Conservation (phyloP, 768 basidiomycete genomes). For the Boletales sp. region DNA sequence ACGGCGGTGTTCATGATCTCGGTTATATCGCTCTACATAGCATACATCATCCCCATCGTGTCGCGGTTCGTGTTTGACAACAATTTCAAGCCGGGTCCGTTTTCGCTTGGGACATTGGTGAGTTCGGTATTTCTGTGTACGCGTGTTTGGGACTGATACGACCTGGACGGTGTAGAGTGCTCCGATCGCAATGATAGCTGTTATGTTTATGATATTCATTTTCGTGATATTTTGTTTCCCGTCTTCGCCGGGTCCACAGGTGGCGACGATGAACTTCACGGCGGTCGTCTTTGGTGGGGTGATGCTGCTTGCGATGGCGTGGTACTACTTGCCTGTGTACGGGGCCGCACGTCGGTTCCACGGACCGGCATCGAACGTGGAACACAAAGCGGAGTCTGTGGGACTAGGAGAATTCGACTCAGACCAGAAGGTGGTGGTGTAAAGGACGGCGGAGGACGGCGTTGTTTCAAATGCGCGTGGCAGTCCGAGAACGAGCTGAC, state of each 20-base stretch:
- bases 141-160: neutral
- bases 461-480: neutral
- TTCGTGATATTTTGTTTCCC: conserved; percentile 61
- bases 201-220: conserved; percentile 65
- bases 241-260: conserved; percentile 39
- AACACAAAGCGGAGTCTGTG: neutral
- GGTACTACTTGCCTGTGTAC: conserved; percentile 69
- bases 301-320: conserved; percentile 50
- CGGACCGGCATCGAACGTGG: conserved; percentile 53
- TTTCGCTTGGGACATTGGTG: conserved; percentile 40
- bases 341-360: conserved; percentile 69
- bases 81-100: conserved; percentile 43
- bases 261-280: conserved; percentile 64
- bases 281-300: conserved; percentile 61
- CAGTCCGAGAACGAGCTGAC: too few relatives aligned
- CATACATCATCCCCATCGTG: conserved; percentile 43
- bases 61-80: conserved; percentile 46
- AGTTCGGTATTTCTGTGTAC: neutral
- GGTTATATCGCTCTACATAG: conserved; percentile 42
- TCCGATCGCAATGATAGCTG: conserved; percentile 49
- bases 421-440: neutral
- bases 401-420: neutral
- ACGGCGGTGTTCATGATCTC: conserved; percentile 51
- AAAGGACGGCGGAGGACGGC: neutral
- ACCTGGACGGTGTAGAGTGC: conserved; percentile 37